Evolutionary conservation across 2,329 filamentous ascomycete species (phyloP), one percentile per base, ranked within the genome.

Genomic region (Fusarium sp.): DNA sequence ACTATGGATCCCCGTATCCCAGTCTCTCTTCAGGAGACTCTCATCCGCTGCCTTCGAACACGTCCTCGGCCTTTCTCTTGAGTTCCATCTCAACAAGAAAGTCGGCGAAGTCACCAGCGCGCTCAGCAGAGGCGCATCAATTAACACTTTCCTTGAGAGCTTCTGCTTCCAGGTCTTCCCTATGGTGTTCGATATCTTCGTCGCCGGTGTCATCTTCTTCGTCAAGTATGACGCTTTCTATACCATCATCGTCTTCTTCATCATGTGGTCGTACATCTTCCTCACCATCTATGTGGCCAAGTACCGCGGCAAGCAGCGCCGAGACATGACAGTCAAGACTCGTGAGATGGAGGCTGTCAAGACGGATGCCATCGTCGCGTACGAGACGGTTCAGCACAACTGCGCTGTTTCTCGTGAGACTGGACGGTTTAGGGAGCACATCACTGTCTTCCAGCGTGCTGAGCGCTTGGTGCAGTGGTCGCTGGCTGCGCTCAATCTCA

Each of bases 381-480:
- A 83, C 58, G 82, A 84, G 63, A 89, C 87, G 2, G 87, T 90
- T 44, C 88, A 89, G 68, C 88, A 89, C 73, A 89, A 89, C 77
- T 88, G 88, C 66, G 87, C 87, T 19, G 85, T 89, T 63, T 78
- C 78, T 2, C 84, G 86, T 62, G 87, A 90, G 71, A 87, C 87
- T 41, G 80, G 83, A 51, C 80, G 86, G 8, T 90, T 88, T 72
- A 82, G 81, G 30, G 78, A 83, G 22, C 85, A 87, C 14, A 86
- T 90, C 1, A 37, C 67, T 19, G 47, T 73, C 13, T 89, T 84
- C 70, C 87, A 90, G 65, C 79, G 78, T 11, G 68, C 70, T 2
- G 68, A 77, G 30, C 54, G 73, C 32, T 45, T 76, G 25, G 68
- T 75, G 7, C 65, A 75, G 30, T 66, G 71, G 71, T 69, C 70